Percentiles rank a stretch among this genome's conserved stretches.
Evolutionary conservation across 768 basidiomycete genomes (phyloP).

Genomic region (Sarcodon sp.): DNA sequence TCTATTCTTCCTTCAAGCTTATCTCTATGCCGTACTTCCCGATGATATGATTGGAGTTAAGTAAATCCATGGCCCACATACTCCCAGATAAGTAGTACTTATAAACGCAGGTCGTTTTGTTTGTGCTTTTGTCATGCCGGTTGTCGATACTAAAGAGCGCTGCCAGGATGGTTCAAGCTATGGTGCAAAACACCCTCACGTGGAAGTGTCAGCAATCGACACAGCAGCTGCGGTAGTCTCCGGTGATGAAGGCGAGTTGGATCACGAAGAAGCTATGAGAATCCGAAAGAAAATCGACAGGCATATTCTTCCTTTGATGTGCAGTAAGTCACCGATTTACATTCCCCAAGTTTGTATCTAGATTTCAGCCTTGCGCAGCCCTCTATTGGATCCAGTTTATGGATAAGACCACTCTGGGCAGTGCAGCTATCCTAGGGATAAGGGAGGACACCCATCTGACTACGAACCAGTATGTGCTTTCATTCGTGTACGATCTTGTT

Average conservation of each 20-base stretch:
- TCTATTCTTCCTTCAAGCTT: too few species aligned
- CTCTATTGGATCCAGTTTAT: slow-evolving; percentile 57
- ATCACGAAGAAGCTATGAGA: slow-evolving; percentile 36
- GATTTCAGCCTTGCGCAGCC: slow-evolving; percentile 1
- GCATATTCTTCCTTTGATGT: slow-evolving; percentile 62
- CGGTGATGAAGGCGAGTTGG: slow-evolving; percentile 28
- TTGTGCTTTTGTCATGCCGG: too few species aligned
- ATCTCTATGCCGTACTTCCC: too few species aligned
- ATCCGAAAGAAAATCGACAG: slow-evolving; percentile 53
- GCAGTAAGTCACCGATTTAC: slow-evolving; percentile 31
- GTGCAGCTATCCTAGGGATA: slow-evolving; percentile 58
- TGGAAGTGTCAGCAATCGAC: slow-evolving; percentile 39
- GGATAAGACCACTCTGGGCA: slow-evolving; percentile 65
- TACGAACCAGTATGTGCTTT: slow-evolving; percentile 41
- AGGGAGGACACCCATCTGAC: slow-evolving; percentile 48
- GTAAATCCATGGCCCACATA: too few species aligned
- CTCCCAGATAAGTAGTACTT: too few species aligned
- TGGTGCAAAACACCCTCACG: neutral
- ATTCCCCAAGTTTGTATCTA: neutral
- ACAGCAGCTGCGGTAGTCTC: slow-evolving; percentile 47
- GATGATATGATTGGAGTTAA: too few species aligned
- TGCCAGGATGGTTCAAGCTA: too few species aligned
- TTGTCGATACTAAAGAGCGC: too few species aligned
- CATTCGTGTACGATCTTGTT: neutral
- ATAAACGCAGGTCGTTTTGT: too few species aligned